Percentiles rank a stretch among this genome's conserved stretches.
Conservation (phyloP, 2,329 filamentous ascomycete genomes). For the Nigrograna mackinnonii region DNA sequence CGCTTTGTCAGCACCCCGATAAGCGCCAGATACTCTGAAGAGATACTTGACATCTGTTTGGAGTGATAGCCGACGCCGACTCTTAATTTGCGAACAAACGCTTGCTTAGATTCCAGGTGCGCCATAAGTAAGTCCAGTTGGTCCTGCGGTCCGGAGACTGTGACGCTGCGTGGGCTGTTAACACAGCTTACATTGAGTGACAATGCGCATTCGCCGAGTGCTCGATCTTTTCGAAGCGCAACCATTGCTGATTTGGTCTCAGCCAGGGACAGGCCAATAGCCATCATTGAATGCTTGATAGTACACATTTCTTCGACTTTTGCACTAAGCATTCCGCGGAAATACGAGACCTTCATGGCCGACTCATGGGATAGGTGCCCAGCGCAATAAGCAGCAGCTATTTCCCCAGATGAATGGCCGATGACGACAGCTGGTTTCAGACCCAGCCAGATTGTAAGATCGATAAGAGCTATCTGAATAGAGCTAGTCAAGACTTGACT, state of each 20-base stretch:
- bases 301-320: neutral
- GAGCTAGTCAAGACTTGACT: constrained; percentile 14
- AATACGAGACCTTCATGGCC: constrained; percentile 14
- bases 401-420: constrained; percentile 19
- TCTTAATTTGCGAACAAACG: constrained; percentile 6
- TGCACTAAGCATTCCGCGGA: neutral
- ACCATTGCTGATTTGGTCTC: neutral
- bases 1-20: neutral
- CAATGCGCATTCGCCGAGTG: neutral
- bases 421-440: constrained; percentile 8
- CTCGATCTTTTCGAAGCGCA: neutral
- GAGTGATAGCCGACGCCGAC: constrained; percentile 15
- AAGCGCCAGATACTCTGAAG: neutral
- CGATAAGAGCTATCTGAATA: constrained; percentile 14
- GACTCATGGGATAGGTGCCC: constrained; percentile 4
- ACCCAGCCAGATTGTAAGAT: constrained; percentile 8
- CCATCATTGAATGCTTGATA: neutral
- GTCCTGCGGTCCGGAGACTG: constrained; percentile 20
- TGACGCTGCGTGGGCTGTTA: constrained; percentile 11
- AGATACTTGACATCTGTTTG: neutral
- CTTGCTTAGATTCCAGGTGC: constrained; percentile 5
- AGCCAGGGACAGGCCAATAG: neutral
- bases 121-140: constrained; percentile 31
- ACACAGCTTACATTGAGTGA: constrained; percentile 8
- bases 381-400: constrained; percentile 16